Evolutionary conservation across 2,329 filamentous ascomycete genomes (phyloP).

Genomic region (Decorospora gaudefroyi): DNA sequence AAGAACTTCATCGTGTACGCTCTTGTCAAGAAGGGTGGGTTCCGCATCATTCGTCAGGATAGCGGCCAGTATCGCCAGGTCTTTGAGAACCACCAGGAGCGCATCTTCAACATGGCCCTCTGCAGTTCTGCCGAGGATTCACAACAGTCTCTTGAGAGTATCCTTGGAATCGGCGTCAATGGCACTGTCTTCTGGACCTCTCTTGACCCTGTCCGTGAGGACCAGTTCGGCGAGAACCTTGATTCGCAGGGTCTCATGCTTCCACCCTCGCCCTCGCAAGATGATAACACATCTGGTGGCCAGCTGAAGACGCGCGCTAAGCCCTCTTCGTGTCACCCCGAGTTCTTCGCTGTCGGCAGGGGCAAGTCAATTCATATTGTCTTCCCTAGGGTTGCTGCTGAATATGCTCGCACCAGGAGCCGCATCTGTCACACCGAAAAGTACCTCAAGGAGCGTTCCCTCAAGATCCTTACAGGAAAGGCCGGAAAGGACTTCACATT

Average conservation of each 20-base stretch:
- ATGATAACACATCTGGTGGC: conserved; percentile 88
- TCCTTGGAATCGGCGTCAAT: conserved; percentile 91
- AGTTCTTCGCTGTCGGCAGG: conserved; percentile 92
- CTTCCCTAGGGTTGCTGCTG: conserved; percentile 60
- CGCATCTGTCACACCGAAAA: conserved; percentile 80
- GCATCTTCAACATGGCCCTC: conserved; percentile 90
- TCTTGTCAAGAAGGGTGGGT: conserved; percentile 87
- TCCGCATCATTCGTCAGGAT: conserved; percentile 92
- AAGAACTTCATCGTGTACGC: conserved; percentile 92
- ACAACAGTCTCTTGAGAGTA: conserved; percentile 61
- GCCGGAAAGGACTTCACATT: conserved; percentile 98
- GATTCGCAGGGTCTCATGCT: conserved; percentile 88
- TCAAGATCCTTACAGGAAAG: conserved; percentile 96
- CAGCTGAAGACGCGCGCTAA: conserved; percentile 95
- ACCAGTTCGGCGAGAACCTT: conserved; percentile 74
- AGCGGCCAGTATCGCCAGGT: conserved; percentile 90
- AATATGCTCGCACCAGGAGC: conserved; percentile 57
- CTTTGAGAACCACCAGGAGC: conserved; percentile 88
- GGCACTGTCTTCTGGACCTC: conserved; percentile 96
- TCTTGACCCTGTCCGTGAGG: conserved; percentile 53
- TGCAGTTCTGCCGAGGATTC: conserved; percentile 66
- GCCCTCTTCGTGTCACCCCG: conserved; percentile 83
- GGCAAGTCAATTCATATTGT: conserved; percentile 96
- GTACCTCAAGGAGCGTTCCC: conserved; percentile 80
- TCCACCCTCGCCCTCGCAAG: conserved; percentile 80